These are phyloP conservation scores for Tephrocybe rancida DNA, from an alignment of 768 basidiomycete genomes.

Conservation along the genomic window DNA sequence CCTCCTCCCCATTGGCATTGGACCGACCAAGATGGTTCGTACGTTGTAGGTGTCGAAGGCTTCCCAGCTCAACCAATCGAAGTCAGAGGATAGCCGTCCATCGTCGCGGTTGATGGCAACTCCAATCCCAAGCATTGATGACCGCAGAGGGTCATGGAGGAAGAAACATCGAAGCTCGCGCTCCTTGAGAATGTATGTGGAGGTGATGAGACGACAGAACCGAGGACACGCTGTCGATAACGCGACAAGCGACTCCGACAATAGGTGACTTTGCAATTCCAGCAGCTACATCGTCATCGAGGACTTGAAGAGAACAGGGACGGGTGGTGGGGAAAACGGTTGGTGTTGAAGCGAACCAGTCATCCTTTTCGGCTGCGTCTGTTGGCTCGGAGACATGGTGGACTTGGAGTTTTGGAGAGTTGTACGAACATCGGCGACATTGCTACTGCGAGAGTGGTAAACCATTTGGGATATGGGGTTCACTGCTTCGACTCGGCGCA, in stretches of 20 bases:
- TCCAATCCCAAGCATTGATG: slow-evolving; percentile 44
- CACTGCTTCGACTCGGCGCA: slow-evolving; percentile 21
- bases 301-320: slow-evolving; percentile 30
- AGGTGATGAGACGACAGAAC: slow-evolving; percentile 31
- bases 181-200: slow-evolving; percentile 37
- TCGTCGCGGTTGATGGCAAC: slow-evolving; percentile 31
- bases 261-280: slow-evolving; percentile 31
- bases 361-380: not conserved
- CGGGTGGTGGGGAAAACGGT: slow-evolving; percentile 18
- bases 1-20: slow-evolving; percentile 98
- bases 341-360: slow-evolving; percentile 8
- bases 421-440: slow-evolving; percentile 38
- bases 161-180: slow-evolving; percentile 50
- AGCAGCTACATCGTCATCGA: slow-evolving; percentile 42
- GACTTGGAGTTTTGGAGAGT: slow-evolving; percentile 32
- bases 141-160: slow-evolving; percentile 37
- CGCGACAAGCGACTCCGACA: slow-evolving; percentile 40
- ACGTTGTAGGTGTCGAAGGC: slow-evolving; percentile 39
- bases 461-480: slow-evolving; percentile 34
- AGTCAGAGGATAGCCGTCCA: slow-evolving; percentile 41
- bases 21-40: slow-evolving; percentile 48
- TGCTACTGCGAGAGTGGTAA: slow-evolving; percentile 30
- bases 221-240: slow-evolving; percentile 42
- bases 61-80: slow-evolving; percentile 47
- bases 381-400: slow-evolving; percentile 9